Evolutionary conservation across 2,329 filamentous ascomycete genomes (phyloP).

Genomic region (Verticillium longisporum): DNA sequence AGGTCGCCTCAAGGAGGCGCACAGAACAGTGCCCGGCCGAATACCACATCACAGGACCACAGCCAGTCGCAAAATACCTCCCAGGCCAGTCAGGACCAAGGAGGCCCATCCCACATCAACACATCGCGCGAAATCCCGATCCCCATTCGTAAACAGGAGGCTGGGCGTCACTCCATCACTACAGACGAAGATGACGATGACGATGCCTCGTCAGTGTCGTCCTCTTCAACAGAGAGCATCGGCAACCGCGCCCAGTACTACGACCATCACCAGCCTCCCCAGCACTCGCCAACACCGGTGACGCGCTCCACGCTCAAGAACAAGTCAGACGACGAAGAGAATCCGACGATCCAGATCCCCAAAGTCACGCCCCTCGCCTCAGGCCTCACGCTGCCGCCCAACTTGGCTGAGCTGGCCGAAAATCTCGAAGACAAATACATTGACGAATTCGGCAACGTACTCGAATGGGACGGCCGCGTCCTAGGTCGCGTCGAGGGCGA

Average conservation of each 20-base stretch:
- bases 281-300: neutral
- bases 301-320: neutral
- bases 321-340: conserved; percentile 4
- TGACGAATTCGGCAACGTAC: conserved; percentile 48
- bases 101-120: conserved; percentile 7
- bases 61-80: neutral
- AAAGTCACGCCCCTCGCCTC: conserved; percentile 32
- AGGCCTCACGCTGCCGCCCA: conserved; percentile 18
- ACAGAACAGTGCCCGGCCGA: neutral
- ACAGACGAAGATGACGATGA: conserved; percentile 1
- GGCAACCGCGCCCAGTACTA: neutral
- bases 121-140: conserved; percentile 11
- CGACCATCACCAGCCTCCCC: neutral
- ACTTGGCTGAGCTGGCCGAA: conserved; percentile 25
- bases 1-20: neutral
- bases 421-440: conserved; percentile 40
- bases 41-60: neutral
- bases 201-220: neutral
- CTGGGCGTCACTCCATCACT: neutral
- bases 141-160: conserved; percentile 3
- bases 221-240: neutral
- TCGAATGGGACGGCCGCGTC: conserved; percentile 41
- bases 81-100: neutral
- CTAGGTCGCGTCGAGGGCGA: conserved; percentile 47
- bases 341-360: conserved; percentile 26